Conservation (phyloP, 2,329 filamentous ascomycete species). For the Zopfia rhizophila region DNA sequence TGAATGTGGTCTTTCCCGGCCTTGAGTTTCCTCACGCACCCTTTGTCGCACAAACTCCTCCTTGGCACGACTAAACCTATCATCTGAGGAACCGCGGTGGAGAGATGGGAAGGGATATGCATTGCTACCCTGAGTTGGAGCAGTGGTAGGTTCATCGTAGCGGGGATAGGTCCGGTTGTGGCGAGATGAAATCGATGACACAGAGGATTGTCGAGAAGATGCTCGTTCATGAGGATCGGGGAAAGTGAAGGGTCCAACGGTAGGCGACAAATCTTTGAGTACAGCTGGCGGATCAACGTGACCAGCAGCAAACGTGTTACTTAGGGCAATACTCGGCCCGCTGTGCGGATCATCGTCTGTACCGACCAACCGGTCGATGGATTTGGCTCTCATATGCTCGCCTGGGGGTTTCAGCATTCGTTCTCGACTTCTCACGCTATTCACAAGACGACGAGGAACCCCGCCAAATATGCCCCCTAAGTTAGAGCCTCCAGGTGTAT, state of each 20-base stretch:
- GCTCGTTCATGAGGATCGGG: constrained; percentile 32
- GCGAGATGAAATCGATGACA: constrained; percentile 51
- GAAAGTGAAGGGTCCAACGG: constrained; percentile 32
- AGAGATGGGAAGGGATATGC: constrained; percentile 25
- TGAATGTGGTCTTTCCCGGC: constrained; percentile 37
- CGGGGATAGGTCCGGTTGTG: constrained; percentile 35
- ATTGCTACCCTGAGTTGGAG: constrained; percentile 30
- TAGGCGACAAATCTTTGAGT: constrained; percentile 53
- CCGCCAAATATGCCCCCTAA: constrained; percentile 59
- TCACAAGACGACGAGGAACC: constrained; percentile 58
- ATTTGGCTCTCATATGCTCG: constrained; percentile 64
- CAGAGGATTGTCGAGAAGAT: constrained; percentile 51
- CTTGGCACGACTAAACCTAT: constrained; percentile 49
- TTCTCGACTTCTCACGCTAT: constrained; percentile 55
- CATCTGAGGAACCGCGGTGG: constrained; percentile 39
- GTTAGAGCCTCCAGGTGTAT: constrained; percentile 54
- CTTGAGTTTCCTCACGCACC: constrained; percentile 45
- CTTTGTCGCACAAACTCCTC: constrained; percentile 49
- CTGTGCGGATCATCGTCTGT: constrained; percentile 71
- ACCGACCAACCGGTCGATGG: constrained; percentile 71
- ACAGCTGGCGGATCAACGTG: constrained; percentile 63
- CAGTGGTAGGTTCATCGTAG: constrained; percentile 36
- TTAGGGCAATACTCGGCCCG: constrained; percentile 71
- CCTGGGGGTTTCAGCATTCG: constrained; percentile 54
- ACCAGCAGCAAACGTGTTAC: constrained; percentile 70